Conservation (phyloP, 2,329 filamentous ascomycete genomes). For the Zasmidium angulare region DNA sequence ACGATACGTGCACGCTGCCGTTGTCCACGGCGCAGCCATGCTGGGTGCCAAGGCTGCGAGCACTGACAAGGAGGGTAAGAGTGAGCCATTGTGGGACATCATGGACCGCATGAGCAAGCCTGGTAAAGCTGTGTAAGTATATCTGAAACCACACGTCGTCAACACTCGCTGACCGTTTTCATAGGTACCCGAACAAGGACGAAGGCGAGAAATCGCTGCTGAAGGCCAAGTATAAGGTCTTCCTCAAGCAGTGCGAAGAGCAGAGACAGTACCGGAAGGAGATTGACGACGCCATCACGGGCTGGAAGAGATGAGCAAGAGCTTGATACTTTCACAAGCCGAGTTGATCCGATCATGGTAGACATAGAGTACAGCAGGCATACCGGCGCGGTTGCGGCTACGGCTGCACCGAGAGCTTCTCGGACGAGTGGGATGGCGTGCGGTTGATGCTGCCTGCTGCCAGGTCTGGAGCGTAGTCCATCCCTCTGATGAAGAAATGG, state of each 20-base stretch:
- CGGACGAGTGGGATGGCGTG: neutral
- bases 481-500: too few species aligned
- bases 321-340: neutral
- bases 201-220: slow-evolving; percentile 74
- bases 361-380: neutral
- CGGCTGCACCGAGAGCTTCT: neutral
- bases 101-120: slow-evolving; percentile 98
- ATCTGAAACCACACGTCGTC: too few species aligned
- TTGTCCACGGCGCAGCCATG: slow-evolving; percentile 98
- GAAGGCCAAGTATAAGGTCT: slow-evolving; percentile 90
- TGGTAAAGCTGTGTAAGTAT: slow-evolving; percentile 77
- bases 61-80: slow-evolving; percentile 71
- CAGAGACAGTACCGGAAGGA: slow-evolving; percentile 80
- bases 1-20: slow-evolving; percentile 88
- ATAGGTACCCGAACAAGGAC: slow-evolving; percentile 71
- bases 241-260: slow-evolving; percentile 84
- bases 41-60: slow-evolving; percentile 95
- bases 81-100: slow-evolving; percentile 88
- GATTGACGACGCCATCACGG: slow-evolving; percentile 62
- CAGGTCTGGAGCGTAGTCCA: too few species aligned
- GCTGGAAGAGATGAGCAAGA: slow-evolving; percentile 28
- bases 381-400: neutral
- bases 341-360: neutral
- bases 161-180: too few species aligned
- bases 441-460: neutral